Base-by-base conservation (phyloP, 2,329 filamentous ascomycete genomes). In the Pyricularia sp. region DNA sequence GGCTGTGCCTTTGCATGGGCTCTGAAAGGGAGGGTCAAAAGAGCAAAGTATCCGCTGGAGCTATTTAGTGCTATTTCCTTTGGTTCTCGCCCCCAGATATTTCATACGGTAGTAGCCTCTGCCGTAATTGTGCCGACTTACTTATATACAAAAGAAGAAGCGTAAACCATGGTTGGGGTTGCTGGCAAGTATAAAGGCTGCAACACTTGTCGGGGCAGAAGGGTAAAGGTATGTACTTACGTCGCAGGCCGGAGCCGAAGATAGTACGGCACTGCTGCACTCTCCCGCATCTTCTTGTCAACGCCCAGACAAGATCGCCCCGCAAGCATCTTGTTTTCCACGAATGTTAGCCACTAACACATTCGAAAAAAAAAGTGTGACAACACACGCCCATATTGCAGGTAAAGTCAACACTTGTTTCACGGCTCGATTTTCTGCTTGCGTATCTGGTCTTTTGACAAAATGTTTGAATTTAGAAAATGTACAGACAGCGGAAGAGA, bases 141-240 rank as follows among this genome's bases (percentile, higher is more conserved):
- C 14, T 25, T 28, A 7, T 28, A 12, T 9, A 28, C 11, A 17
- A 63, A 17, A n/a, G n/a, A 63, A 36, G 12, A 63, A 63, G 25
- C 23, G 10, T n/a, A 28, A 36, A 80, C 69, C 50, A 88, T 88
- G 86, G 86, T 88, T 72, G 86, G 86, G 68, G 86, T 89, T 69
- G 82, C 86, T 55, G 86, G 86, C 67, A 88, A 88, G 76, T 89
- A 85, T 75, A 88, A 88, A 76, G 86, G 86, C 55, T 89, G 86
- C 77, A 86, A 88, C 76, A 88, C 86, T 30, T 89, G 87, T 74
- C 80, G 86, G 66, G 78, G 81, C 31, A 79, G 86, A 67, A 82
- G 87, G 75, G 86, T 88, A 70, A 87, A 86, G 75, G 86, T 87
- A 78, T 71, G 81, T 68, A 26, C 6, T 2, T 50, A 14, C 31